A percentile compares a stretch with the other conserved stretches of the same genome.
These are phyloP conservation scores for Chlorella sp. DNA, from an alignment of 139 green algal genomes.

Conservation along the genomic window DNA sequence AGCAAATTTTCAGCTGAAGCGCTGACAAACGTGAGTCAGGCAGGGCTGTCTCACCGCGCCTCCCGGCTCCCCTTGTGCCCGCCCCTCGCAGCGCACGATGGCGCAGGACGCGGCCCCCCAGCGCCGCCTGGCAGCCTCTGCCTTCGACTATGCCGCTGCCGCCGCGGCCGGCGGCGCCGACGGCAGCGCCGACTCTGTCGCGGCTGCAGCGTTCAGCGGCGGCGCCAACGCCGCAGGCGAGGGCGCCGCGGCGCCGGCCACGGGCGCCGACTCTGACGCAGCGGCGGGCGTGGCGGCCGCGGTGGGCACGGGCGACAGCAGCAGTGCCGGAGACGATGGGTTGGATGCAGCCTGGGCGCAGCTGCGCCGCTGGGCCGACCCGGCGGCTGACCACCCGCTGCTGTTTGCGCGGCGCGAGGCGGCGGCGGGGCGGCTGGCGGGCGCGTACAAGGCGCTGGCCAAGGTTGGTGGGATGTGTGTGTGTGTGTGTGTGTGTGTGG, in stretches of 20 bases:
- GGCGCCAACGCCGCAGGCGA: not conserved
- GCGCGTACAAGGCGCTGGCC: conserved; percentile 39
- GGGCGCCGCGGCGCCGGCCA: not conserved
- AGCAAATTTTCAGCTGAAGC: not conserved
- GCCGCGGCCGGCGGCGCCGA: too few species aligned
- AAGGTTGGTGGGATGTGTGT: conserved; percentile 25
- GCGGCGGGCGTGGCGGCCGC: not conserved
- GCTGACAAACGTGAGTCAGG: too few species aligned
- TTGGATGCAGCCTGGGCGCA: not conserved
- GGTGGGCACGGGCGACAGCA: too few species aligned
- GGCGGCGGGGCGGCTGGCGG: conserved; percentile 36
- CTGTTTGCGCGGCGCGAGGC: conserved; percentile 68
- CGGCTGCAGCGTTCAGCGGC: too few species aligned
- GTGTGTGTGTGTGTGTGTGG: not conserved
- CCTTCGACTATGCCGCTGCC: too few species aligned
- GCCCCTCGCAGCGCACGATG: not conserved
- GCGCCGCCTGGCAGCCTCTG: not conserved
- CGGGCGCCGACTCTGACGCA: not conserved
- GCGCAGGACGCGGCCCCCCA: not conserved
- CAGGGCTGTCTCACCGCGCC: not conserved
- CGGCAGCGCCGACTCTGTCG: too few species aligned
- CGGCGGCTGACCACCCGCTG: conserved; percentile 37
- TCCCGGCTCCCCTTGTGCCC: too few species aligned
- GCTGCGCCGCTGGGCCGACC: not conserved
- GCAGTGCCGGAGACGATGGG: not conserved